Percentiles rank a stretch among this genome's conserved stretches.
These are phyloP conservation scores for Phytophthora tentaculata DNA, from an alignment of 352 stramenopile species.

Conservation along the genomic window DNA sequence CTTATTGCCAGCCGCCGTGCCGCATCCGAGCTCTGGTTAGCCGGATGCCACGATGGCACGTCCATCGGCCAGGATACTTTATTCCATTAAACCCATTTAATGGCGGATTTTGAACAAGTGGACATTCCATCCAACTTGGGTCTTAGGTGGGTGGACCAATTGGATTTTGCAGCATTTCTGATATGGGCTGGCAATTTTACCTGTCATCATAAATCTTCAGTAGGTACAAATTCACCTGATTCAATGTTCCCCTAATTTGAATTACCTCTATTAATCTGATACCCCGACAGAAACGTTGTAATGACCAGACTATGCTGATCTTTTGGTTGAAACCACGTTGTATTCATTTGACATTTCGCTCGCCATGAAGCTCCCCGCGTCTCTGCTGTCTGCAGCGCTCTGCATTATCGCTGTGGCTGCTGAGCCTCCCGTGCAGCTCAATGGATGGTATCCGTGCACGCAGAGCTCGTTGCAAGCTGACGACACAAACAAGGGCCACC, in stretches of 20 bases:
- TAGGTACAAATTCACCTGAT: constrained; percentile 6
- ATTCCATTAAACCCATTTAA: background rate
- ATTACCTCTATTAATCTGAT: background rate
- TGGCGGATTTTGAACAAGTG: background rate
- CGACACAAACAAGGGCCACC: constrained; percentile 30
- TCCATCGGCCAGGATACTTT: constrained; percentile 48
- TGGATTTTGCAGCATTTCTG: constrained; percentile 10
- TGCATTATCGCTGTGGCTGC: constrained; percentile 2
- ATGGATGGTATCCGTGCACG: constrained; percentile 69
- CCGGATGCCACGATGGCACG: constrained; percentile 76
- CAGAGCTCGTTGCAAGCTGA: constrained; percentile 38
- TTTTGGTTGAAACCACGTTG: constrained; percentile 9
- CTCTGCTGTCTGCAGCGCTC: constrained; percentile 5
- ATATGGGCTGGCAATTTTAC: constrained; percentile 13
- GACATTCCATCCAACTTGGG: background rate
- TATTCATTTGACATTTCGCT: constrained; percentile 20
- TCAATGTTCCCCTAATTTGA: background rate
- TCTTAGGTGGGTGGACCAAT: background rate
- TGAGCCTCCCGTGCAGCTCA: constrained; percentile 43
- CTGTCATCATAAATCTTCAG: constrained; percentile 12
- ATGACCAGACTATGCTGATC: background rate
- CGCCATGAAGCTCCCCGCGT: constrained; percentile 15
- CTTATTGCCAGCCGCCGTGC: constrained; percentile 36
- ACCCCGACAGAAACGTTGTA: constrained; percentile 2
- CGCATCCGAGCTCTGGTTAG: constrained; percentile 62